These are phyloP conservation scores for Hibiscus syriacus DNA, from an alignment of 345 rosid genomes.

Conservation along the genomic window DNA sequence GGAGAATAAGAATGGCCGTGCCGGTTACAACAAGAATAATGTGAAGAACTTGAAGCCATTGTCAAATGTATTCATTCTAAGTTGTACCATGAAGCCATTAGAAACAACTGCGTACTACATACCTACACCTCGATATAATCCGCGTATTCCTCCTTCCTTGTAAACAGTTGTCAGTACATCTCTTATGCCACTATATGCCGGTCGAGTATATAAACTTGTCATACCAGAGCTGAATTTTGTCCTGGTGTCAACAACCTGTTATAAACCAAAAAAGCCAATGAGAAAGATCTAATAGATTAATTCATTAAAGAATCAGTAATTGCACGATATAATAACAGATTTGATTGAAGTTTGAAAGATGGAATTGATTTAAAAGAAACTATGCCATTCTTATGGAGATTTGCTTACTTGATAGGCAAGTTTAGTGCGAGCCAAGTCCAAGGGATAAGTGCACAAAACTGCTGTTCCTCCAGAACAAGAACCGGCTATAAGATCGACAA, in stretches of 20 bases:
- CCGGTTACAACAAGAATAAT: background rate
- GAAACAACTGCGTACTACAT: conserved; percentile 12
- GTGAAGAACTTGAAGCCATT: background rate
- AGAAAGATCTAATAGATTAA: background rate
- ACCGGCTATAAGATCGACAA: conserved; percentile 90
- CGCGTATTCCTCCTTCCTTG: conserved; percentile 79
- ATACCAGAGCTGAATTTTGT: conserved; percentile 30
- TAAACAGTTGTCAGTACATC: conserved; percentile 68
- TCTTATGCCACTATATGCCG: conserved; percentile 61
- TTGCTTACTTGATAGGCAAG: conserved; percentile 83
- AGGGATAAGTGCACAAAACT: conserved; percentile 88
- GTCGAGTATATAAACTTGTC: conserved; percentile 37
- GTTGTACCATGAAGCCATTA: background rate
- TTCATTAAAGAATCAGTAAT: too few species aligned
- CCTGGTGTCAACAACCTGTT: conserved; percentile 48
- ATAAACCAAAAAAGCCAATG: conserved; percentile 12
- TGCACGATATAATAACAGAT: too few species aligned
- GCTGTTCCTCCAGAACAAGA: conserved; percentile 96
- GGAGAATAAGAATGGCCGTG: too few species aligned
- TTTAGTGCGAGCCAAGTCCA: conserved; percentile 92
- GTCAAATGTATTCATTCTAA: background rate
- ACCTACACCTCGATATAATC: conserved; percentile 87
- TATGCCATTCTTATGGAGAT: background rate
- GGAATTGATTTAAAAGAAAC: too few species aligned
- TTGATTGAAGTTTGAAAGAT: too few species aligned